Percentiles rank a stretch among this genome's conserved stretches.
Conservation (phyloP, 371 early-diverging fungal genomes). For the Mucor irregularis region DNA sequence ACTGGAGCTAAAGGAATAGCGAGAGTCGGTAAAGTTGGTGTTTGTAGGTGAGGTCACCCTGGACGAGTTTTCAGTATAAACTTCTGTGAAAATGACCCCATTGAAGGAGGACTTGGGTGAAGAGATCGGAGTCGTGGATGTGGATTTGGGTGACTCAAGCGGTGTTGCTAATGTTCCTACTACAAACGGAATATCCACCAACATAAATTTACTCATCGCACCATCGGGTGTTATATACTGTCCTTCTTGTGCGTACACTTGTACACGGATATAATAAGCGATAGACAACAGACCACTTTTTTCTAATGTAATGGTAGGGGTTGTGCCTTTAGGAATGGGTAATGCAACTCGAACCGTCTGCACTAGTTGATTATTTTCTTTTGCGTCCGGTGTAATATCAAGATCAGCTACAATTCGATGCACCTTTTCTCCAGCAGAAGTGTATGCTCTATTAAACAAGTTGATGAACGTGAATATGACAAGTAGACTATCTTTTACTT, state of each 20-base stretch:
- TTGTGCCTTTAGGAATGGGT: slow-evolving; percentile 19
- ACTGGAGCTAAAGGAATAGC: background rate
- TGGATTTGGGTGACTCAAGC: background rate
- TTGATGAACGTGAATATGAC: background rate
- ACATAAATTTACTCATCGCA: slow-evolving; percentile 14
- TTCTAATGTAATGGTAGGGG: slow-evolving; percentile 21
- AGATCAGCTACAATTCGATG: slow-evolving; percentile 18
- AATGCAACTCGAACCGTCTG: slow-evolving; percentile 13
- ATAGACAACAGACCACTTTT: slow-evolving; percentile 19
- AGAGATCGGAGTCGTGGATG: background rate
- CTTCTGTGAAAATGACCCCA: too few species aligned
- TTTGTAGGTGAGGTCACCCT: background rate
- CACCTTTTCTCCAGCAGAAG: slow-evolving; percentile 16
- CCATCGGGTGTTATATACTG: slow-evolving; percentile 12
- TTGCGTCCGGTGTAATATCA: slow-evolving; percentile 1
- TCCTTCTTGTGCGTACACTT: slow-evolving; percentile 23
- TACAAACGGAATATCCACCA: slow-evolving; percentile 20
- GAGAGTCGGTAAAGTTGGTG: background rate
- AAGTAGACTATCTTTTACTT: too few species aligned
- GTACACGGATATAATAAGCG: slow-evolving; percentile 18
- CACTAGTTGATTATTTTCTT: background rate
- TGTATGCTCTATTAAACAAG: background rate
- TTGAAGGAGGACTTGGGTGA: background rate
- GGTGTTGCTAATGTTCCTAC: slow-evolving; percentile 16
- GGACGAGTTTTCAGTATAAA: too few species aligned